A percentile compares a stretch with the other conserved stretches of the same genome.
phyloP scores from a whole-genome alignment of 1,139 yeast species.

The Pichia sp. region DNA sequence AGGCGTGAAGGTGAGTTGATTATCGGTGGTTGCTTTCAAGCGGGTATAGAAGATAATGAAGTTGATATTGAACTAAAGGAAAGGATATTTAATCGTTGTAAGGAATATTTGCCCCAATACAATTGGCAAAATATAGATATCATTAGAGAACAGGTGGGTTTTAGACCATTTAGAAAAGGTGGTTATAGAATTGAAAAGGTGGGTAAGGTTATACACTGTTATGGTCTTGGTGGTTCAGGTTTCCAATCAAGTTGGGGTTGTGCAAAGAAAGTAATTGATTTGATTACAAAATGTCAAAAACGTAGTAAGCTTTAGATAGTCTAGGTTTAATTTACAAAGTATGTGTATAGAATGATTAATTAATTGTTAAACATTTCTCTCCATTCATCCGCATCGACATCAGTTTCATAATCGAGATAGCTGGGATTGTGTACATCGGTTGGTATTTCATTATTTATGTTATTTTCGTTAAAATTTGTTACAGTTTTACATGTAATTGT shows the following conservation, averaged over 20 bases:
- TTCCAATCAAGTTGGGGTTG: constrained; percentile 34
- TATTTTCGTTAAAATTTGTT: not conserved
- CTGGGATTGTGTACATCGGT: not conserved
- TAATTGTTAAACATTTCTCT: not conserved
- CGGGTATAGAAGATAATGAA: constrained; percentile 23
- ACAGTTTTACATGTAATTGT: not conserved
- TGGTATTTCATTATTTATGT: not conserved
- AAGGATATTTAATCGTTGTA: constrained; percentile 37
- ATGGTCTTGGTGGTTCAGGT: constrained; percentile 52
- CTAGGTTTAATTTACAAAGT: not conserved
- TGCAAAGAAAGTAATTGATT: constrained; percentile 11
- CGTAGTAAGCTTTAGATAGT: not conserved
- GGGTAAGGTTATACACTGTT: constrained; percentile 34
- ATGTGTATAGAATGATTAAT: not conserved
- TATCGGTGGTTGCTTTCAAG: constrained; percentile 43
- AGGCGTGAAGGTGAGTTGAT: constrained; percentile 49
- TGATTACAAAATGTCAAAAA: not conserved
- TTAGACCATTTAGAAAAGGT: constrained; percentile 44
- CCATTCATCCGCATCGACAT: not conserved
- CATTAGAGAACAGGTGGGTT: constrained; percentile 40
- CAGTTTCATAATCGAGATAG: not conserved
- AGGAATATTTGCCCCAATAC: constrained; percentile 37
- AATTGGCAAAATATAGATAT: constrained; percentile 34
- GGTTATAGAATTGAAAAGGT: constrained; percentile 34
- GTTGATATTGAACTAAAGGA: constrained; percentile 36